phyloP scores from a whole-genome alignment of 768 basidiomycete genomes.

The Macrolepiota fuliginosa region DNA sequence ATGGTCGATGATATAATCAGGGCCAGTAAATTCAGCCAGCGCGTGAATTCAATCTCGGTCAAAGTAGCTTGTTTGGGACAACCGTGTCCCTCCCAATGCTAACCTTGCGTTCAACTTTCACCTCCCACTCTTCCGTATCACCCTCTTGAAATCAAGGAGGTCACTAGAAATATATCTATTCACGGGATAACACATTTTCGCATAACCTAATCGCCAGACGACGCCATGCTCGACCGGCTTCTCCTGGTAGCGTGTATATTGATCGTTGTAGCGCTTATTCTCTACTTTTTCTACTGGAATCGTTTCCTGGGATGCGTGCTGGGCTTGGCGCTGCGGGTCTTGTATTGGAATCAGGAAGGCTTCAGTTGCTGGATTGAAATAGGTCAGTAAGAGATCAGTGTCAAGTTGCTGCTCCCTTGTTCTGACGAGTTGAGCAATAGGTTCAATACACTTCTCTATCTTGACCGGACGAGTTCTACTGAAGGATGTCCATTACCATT shows the following conservation, averaged over 20 bases:
- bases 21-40: background rate
- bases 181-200: background rate
- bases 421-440: conserved; percentile 33
- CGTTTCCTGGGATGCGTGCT: conserved; percentile 72
- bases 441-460: conserved; percentile 89
- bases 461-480: conserved; percentile 85
- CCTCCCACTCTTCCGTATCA: background rate
- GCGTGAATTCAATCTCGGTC: background rate
- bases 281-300: conserved; percentile 93
- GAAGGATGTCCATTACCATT: conserved; percentile 87
- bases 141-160: background rate
- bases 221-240: conserved; percentile 51
- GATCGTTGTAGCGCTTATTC: conserved; percentile 51
- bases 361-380: conserved; percentile 85
- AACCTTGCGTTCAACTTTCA: background rate
- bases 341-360: conserved; percentile 75
- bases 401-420: background rate
- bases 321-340: conserved; percentile 61
- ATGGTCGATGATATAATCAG: conserved; percentile 9
- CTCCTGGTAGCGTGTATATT: conserved; percentile 65
- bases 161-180: background rate
- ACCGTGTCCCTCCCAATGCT: conserved; percentile 1
- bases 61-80: background rate
- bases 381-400: conserved; percentile 39
- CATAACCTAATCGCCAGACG: background rate